A percentile compares a stretch with the other conserved stretches of the same genome.
Conservation (phyloP, 2,329 filamentous ascomycete species). For the Pseudogymnoascus sp. region DNA sequence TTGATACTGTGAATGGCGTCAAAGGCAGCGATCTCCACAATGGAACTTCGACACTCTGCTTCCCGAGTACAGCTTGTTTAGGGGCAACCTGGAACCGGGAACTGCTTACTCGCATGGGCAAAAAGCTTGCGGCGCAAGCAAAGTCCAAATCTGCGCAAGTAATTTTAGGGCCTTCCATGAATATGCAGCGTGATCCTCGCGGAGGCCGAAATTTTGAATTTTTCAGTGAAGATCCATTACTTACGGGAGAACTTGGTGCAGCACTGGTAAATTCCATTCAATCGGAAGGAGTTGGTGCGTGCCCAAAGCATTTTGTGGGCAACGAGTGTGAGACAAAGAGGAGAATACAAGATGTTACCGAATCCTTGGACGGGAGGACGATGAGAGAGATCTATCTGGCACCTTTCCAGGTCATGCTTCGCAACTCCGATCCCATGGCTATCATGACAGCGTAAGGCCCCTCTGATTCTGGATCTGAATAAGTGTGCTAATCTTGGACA, state of each 20-base stretch:
- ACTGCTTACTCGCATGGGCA: constrained; percentile 23
- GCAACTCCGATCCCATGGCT: constrained; percentile 20
- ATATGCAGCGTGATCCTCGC: constrained; percentile 19
- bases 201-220: constrained; percentile 27
- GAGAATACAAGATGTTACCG: constrained; percentile 24
- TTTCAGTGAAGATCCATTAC: constrained; percentile 26
- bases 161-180: constrained; percentile 16
- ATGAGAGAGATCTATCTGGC: constrained; percentile 24
- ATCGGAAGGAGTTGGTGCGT: constrained; percentile 25
- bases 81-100: constrained; percentile 26
- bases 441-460: constrained; percentile 22
- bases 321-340: constrained; percentile 27
- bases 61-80: constrained; percentile 11
- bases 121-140: constrained; percentile 23
- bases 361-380: constrained; percentile 22
- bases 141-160: constrained; percentile 21
- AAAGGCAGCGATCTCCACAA: constrained; percentile 11
- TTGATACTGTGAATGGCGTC: constrained; percentile 14
- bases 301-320: constrained; percentile 28
- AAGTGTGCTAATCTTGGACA: neutral
- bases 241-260: constrained; percentile 27
- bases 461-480: neutral
- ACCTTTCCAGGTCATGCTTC: constrained; percentile 25
- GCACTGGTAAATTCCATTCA: constrained; percentile 20
- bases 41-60: constrained; percentile 10